A percentile compares a stretch with the other conserved stretches of the same genome.
phyloP scores from a whole-genome alignment of 1,139 yeast species.

The Zygosaccharomyces pseudobailii region DNA sequence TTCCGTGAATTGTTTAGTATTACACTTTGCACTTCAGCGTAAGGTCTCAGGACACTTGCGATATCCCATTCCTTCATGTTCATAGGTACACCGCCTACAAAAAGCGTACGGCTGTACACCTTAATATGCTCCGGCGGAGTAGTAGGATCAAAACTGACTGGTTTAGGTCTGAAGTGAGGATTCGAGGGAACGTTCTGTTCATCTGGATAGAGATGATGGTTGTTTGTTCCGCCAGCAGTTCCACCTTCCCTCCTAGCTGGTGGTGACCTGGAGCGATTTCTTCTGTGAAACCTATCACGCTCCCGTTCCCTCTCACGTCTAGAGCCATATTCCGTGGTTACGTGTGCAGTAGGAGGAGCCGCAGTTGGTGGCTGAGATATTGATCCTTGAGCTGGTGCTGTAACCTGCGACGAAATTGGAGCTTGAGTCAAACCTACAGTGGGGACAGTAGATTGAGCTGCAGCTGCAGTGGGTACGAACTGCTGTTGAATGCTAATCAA shows the following conservation, averaged over 20 bases:
- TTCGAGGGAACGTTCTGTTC: constrained; percentile 66
- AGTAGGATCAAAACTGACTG: constrained; percentile 61
- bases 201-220: constrained; percentile 38
- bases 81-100: constrained; percentile 89
- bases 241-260: constrained; percentile 15
- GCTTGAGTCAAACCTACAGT: constrained; percentile 1
- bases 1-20: constrained; percentile 82
- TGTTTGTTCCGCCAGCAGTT: constrained; percentile 25
- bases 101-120: constrained; percentile 83
- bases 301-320: constrained; percentile 33
- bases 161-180: constrained; percentile 68
- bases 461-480: constrained; percentile 17
- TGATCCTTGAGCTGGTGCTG: constrained; percentile 8
- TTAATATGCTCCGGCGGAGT: constrained; percentile 78
- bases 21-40: constrained; percentile 90
- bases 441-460: constrained; percentile 3
- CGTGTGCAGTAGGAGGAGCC: constrained; percentile 11
- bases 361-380: constrained; percentile 6
- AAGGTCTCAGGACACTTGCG: constrained; percentile 67
- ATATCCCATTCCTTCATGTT: constrained; percentile 73
- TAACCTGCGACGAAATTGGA: background rate
- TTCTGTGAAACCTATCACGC: constrained; percentile 23
- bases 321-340: constrained; percentile 28
- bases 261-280: constrained; percentile 37
- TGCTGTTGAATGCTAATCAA: constrained; percentile 37